phyloP scores from a whole-genome alignment of 106 monocot genomes.

The Iris macrosiphon region DNA sequence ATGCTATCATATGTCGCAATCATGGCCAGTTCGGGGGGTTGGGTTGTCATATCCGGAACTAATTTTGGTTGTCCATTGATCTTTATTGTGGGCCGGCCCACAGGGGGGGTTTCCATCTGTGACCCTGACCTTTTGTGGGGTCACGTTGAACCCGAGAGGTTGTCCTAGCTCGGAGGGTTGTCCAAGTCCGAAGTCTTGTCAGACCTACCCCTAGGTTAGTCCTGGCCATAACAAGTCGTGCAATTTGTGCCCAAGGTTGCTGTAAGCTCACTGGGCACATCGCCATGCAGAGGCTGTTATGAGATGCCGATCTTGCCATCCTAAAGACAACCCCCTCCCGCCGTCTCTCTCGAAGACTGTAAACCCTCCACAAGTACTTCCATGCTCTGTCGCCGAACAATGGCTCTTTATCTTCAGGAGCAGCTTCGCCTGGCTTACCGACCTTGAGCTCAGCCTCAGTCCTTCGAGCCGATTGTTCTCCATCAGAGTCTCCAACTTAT shows the following conservation, averaged over 20 bases:
- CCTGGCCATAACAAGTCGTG: not conserved
- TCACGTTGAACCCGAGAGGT: too few species aligned
- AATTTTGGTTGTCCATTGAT: too few species aligned
- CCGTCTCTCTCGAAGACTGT: conserved; percentile 25
- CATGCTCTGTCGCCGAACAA: conserved; percentile 12
- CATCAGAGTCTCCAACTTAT: conserved; percentile 26
- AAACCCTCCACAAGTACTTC: conserved; percentile 18
- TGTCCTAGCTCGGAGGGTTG: too few species aligned
- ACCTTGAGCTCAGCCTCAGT: conserved; percentile 32
- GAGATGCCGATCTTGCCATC: conserved; percentile 29
- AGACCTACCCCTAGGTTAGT: too few species aligned
- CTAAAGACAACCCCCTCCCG: conserved; percentile 25
- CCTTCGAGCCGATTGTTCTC: conserved; percentile 18
- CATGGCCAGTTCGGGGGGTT: not conserved
- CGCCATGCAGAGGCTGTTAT: conserved; percentile 38
- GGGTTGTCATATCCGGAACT: too few species aligned
- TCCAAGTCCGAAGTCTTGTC: too few species aligned
- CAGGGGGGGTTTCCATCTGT: too few species aligned
- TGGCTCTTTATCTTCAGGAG: conserved; percentile 51
- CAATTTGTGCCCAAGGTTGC: not conserved
- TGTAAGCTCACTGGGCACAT: too few species aligned
- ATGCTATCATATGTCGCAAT: not conserved
- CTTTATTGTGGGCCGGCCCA: too few species aligned
- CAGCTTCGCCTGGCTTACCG: conserved; percentile 54
- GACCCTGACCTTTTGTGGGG: too few species aligned